Conservation (phyloP, 306 rosid species). For the Senna tora region DNA sequence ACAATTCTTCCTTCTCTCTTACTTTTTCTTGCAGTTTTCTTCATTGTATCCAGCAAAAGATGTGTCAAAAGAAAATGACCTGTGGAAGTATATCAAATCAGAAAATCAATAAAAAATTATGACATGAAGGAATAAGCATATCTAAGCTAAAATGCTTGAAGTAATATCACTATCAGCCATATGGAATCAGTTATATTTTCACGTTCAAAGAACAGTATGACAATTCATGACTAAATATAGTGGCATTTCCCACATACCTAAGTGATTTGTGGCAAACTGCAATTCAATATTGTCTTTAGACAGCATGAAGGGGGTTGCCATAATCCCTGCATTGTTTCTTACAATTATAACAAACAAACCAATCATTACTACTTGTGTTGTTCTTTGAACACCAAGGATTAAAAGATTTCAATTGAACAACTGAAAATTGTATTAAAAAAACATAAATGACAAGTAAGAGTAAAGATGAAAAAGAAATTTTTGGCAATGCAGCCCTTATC, state of each 20-base stretch:
- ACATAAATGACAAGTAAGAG: background rate
- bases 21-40: constrained; percentile 65
- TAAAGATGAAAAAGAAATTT: background rate
- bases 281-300: constrained; percentile 82
- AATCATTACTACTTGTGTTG: constrained; percentile 25
- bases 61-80: constrained; percentile 90
- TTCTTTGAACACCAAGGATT: constrained; percentile 11
- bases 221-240: background rate
- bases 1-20: constrained; percentile 81
- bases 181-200: constrained; percentile 7
- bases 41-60: constrained; percentile 81
- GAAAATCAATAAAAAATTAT: constrained; percentile 8
- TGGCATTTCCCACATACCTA: constrained; percentile 49
- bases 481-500: background rate
- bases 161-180: constrained; percentile 2
- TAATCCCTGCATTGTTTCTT: constrained; percentile 93
- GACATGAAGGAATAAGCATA: background rate
- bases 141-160: background rate
- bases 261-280: constrained; percentile 84
- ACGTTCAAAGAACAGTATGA: background rate
- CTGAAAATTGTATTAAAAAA: constrained; percentile 6
- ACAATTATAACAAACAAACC: constrained; percentile 40
- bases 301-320: constrained; percentile 67
- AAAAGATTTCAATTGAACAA: constrained; percentile 24
- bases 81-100: constrained; percentile 36